A percentile compares a stretch with the other conserved stretches of the same genome.
These are phyloP conservation scores for Talaromyces sp. DNA, from an alignment of 2,329 filamentous ascomycete genomes.

Conservation along the genomic window DNA sequence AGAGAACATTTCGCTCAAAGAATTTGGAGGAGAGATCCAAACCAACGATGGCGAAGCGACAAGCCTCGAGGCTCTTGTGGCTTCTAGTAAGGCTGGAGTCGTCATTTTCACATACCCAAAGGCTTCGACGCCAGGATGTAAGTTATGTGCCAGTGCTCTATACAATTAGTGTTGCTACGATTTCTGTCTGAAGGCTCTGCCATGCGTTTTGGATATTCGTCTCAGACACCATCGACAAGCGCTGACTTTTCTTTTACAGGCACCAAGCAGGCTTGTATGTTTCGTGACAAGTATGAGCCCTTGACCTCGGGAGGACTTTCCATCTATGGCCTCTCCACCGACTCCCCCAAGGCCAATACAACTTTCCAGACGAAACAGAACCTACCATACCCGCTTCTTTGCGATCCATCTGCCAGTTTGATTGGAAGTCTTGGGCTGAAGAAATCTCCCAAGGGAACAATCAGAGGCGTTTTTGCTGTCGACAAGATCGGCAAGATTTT, in stretches of 20 bases:
- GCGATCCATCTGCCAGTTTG: constrained; percentile 69
- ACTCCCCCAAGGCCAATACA: constrained; percentile 86
- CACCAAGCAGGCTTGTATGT: constrained; percentile 88
- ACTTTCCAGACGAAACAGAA: constrained; percentile 90
- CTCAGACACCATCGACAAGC: neutral
- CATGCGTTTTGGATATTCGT: neutral
- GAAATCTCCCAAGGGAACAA: constrained; percentile 75
- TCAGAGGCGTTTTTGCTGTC: constrained; percentile 82
- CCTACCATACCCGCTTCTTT: constrained; percentile 81
- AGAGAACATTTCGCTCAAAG: constrained; percentile 49
- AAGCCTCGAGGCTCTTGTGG: constrained; percentile 73
- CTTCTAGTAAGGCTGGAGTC: constrained; percentile 77
- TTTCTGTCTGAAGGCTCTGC: neutral
- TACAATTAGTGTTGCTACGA: neutral
- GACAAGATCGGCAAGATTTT: constrained; percentile 78
- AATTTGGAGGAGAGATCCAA: constrained; percentile 67
- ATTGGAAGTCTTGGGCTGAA: constrained; percentile 86
- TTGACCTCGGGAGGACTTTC: constrained; percentile 74
- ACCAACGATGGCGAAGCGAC: constrained; percentile 79
- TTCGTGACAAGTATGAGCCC: constrained; percentile 76
- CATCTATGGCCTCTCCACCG: constrained; percentile 85
- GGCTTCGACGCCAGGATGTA: constrained; percentile 91
- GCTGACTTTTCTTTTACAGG: constrained; percentile 48
- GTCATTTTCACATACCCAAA: constrained; percentile 95
- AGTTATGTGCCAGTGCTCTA: constrained; percentile 37